These are phyloP conservation scores for Auricularia heimuer DNA, from an alignment of 768 basidiomycete genomes.

Conservation along the genomic window DNA sequence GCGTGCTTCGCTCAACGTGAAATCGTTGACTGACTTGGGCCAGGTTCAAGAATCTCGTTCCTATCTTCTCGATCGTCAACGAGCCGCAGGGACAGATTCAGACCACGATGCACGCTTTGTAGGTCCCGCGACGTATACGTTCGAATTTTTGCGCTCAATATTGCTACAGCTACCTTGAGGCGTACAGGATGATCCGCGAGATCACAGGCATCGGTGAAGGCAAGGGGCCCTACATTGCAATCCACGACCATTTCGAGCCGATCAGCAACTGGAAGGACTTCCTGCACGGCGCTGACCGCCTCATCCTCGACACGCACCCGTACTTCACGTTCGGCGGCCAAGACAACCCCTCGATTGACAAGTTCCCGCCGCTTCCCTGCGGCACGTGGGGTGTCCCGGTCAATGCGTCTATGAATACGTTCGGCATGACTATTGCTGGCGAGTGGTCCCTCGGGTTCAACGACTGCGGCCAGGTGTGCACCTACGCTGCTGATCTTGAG, in stretches of 20 bases:
- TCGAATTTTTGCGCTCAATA: constrained; percentile 4
- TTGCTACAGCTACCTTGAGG: constrained; percentile 59
- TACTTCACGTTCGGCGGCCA: constrained; percentile 69
- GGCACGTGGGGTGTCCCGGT: constrained; percentile 55
- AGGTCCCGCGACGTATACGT: not conserved
- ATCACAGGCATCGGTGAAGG: constrained; percentile 75
- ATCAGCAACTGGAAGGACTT: constrained; percentile 59
- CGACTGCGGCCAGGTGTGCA: constrained; percentile 50
- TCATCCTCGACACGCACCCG: constrained; percentile 75
- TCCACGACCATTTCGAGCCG: constrained; percentile 80
- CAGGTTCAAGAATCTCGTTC: constrained; percentile 62
- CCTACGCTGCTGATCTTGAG: too few species aligned
- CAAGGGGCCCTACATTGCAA: constrained; percentile 75
- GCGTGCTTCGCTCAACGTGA: not conserved
- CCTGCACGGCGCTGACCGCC: constrained; percentile 72
- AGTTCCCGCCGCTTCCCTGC: constrained; percentile 56
- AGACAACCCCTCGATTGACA: constrained; percentile 46
- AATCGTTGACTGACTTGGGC: not conserved
- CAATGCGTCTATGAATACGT: constrained; percentile 64
- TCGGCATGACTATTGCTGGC: constrained; percentile 76
- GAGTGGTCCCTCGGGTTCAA: constrained; percentile 86
- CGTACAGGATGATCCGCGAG: constrained; percentile 69
- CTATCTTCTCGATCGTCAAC: constrained; percentile 83
- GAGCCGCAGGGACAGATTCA: constrained; percentile 56
- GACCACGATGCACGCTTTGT: constrained; percentile 43